Conservation (phyloP, 495 filamentous ascomycete genomes). For the Collariella sp. region DNA sequence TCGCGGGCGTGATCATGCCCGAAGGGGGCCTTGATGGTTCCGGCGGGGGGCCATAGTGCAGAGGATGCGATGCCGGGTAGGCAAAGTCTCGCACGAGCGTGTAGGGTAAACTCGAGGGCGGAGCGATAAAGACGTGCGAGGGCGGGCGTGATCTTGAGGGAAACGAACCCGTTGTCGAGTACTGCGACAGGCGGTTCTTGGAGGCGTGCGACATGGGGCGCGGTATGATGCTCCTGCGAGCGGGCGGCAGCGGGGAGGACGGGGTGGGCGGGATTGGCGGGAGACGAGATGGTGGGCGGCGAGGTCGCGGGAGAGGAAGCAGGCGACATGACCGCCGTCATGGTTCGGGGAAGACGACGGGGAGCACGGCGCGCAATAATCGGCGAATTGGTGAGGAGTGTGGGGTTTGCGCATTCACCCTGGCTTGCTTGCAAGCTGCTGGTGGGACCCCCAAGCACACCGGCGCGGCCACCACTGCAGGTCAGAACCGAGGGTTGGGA, state of each 20-base stretch:
- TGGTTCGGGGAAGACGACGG: slow-evolving; percentile 17
- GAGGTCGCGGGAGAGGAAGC: slow-evolving; percentile 47
- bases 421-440: neutral
- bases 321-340: slow-evolving; percentile 53
- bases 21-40: slow-evolving; percentile 59
- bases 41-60: slow-evolving; percentile 90
- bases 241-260: slow-evolving; percentile 49
- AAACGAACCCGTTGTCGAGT: slow-evolving; percentile 61
- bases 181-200: slow-evolving; percentile 59
- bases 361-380: slow-evolving; percentile 4
- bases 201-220: slow-evolving; percentile 61
- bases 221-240: slow-evolving; percentile 49
- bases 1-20: slow-evolving; percentile 73
- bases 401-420: slow-evolving; percentile 8
- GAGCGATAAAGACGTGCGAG: slow-evolving; percentile 71
- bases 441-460: neutral
- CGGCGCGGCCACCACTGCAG: slow-evolving; percentile 1
- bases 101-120: slow-evolving; percentile 83
- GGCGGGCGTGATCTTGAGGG: slow-evolving; percentile 64
- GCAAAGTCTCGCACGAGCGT: slow-evolving; percentile 92
- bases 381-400: neutral
- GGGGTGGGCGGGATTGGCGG: slow-evolving; percentile 46
- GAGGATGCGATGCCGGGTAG: slow-evolving; percentile 69
- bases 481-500: slow-evolving; percentile 1
- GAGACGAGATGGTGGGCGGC: slow-evolving; percentile 39